Percentiles rank a stretch among this genome's conserved stretches.
Evolutionary conservation across 1,284 basidiomycete genomes (phyloP).

Genomic region (Cerioporus squamosus): DNA sequence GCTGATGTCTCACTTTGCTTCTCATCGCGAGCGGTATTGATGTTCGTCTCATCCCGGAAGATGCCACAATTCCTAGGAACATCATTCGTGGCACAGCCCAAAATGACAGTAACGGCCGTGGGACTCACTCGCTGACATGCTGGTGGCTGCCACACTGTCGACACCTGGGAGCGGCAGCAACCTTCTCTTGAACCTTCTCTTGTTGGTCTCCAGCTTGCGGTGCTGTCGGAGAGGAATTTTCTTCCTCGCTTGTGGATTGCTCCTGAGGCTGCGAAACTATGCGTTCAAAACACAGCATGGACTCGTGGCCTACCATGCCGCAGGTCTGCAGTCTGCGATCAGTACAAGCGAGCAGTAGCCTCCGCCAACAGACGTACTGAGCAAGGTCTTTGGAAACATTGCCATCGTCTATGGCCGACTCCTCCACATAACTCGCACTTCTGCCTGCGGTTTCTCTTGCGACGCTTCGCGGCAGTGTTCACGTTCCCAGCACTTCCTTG

Average conservation of each 20-base stretch:
- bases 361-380: background rate
- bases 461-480: background rate
- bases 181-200: no score
- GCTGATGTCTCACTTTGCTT: background rate
- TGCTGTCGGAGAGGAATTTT: no score
- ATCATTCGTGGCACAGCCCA: background rate
- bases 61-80: background rate
- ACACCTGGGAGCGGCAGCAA: background rate
- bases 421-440: background rate
- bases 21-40: background rate
- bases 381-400: background rate
- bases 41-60: background rate
- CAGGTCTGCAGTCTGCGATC: background rate
- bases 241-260: no score
- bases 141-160: background rate
- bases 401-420: background rate
- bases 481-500: background rate
- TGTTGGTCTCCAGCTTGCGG: no score
- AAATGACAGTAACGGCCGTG: background rate
- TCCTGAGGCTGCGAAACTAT: no score
- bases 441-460: background rate
- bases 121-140: background rate
- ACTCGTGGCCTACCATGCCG: background rate
- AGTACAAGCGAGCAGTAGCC: background rate
- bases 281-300: background rate